Evolutionary conservation across 257 asterid genomes (phyloP), one percentile per base, ranked within the genome.

Genomic region (Solanum tarapatanum): DNA sequence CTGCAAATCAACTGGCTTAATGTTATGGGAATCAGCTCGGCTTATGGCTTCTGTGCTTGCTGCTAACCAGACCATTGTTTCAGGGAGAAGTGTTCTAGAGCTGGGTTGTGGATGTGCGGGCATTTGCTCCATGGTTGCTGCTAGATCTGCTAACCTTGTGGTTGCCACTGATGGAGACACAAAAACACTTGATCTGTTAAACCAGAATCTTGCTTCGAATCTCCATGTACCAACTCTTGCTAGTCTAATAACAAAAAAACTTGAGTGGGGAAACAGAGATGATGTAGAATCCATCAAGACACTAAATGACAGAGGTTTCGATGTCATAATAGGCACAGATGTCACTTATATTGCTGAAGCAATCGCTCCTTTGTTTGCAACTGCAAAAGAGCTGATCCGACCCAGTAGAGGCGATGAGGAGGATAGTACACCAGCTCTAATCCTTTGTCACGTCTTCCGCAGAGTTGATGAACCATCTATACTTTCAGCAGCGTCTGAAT

Each of bases 11-110:
- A 97, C 99, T 12, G 99, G 99, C 85, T 89, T 96, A 88, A 97
- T 97, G 98, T 93, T 97, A 55, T 97, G 99, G 99, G 99, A 96
- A 91, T 95, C 99, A 69, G 98, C 99, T 37, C 89, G 92, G 87
- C 85, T 97, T 76, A 97, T 97, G 99, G 98, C 98, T 48, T 91
- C 94, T 2, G 77, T 95, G 74, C 94, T 97, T 5, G 96, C 99
- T 21, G 89, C 95, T 86, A 94, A 96, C 87, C 95, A 48, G 13
- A 76, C 86, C 13, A 93, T 95, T 24, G 92, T 93, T 82, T 82
- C 96, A 3, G 94, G 95, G 39, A 95, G 91, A 89, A 92, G 92
- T 82, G 97, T 97, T 51, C 88, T 97, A 79, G 99, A 97, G 88
- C 95, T 97, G 45, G 99, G 99, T 60, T 88, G 94, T 80, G 99